phyloP scores from a whole-genome alignment of 1,139 yeast species.

The Geotrichum bryndzae region DNA sequence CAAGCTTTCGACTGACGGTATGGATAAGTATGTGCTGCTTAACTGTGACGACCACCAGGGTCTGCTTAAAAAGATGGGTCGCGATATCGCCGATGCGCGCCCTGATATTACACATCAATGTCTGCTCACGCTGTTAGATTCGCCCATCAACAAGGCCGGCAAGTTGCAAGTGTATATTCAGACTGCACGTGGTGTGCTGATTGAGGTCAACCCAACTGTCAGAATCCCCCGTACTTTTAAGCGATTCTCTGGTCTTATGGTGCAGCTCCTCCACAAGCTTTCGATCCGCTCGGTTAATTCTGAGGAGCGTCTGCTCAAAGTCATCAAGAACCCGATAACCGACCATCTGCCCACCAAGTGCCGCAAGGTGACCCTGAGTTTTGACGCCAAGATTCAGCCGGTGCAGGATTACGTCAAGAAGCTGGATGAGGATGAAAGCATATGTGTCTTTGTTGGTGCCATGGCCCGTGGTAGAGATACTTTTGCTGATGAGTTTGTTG shows the following conservation, averaged over 20 bases:
- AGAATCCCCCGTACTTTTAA: constrained; percentile 97
- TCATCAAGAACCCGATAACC: constrained; percentile 92
- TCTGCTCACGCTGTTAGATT: constrained; percentile 82
- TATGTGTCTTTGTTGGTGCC: constrained; percentile 97
- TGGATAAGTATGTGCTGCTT: constrained; percentile 84
- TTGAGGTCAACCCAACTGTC: constrained; percentile 93
- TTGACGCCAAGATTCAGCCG: constrained; percentile 80
- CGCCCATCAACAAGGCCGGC: constrained; percentile 97
- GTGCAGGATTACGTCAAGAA: constrained; percentile 84
- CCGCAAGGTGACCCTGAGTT: constrained; percentile 87
- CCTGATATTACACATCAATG: constrained; percentile 95
- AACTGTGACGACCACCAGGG: constrained; percentile 99
- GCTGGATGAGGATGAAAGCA: constrained; percentile 81
- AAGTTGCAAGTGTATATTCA: constrained; percentile 92
- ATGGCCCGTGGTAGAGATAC: constrained; percentile 98
- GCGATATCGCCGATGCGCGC: constrained; percentile 96
- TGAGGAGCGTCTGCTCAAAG: constrained; percentile 87
- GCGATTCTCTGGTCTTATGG: constrained; percentile 96
- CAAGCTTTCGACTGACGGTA: constrained; percentile 76
- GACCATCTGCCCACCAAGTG: constrained; percentile 96
- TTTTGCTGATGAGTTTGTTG: constrained; percentile 94
- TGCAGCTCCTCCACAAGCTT: constrained; percentile 83
- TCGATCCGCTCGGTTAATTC: constrained; percentile 92
- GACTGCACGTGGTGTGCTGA: constrained; percentile 87
- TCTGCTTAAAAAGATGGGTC: constrained; percentile 84